These are phyloP conservation scores for Begonia masoniana DNA, from an alignment of 306 rosid species.

Conservation along the genomic window DNA sequence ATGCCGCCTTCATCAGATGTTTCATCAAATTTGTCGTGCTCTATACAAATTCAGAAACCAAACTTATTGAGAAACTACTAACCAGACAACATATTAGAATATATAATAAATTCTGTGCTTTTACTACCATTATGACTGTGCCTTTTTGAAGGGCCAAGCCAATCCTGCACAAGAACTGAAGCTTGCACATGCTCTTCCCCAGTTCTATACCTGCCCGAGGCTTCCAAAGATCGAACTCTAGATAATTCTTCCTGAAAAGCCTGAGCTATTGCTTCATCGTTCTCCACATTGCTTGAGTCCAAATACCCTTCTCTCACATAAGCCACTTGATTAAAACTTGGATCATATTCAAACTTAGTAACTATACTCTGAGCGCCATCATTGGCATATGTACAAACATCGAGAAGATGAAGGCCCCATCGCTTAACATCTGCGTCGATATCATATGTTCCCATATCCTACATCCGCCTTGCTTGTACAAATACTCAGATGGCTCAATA, in stretches of 20 bases:
- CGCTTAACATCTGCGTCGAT: conserved; percentile 78
- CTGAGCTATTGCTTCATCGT: conserved; percentile 79
- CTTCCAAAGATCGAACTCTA: conserved; percentile 36
- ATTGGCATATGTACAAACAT: conserved; percentile 56
- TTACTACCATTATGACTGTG: conserved; percentile 28
- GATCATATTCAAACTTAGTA: conserved; percentile 47
- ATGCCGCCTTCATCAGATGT: conserved; percentile 14
- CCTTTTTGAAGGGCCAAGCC: conserved; percentile 44
- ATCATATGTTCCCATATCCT: conserved; percentile 32
- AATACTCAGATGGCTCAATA: conserved; percentile 11
- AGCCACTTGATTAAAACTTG: conserved; percentile 47
- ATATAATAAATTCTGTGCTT: neutral
- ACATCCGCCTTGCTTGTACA: conserved; percentile 6
- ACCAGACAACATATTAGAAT: no score
- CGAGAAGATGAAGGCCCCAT: conserved; percentile 89
- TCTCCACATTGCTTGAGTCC: conserved; percentile 43
- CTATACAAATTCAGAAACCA: conserved; percentile 20
- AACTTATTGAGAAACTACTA: conserved; percentile 7
- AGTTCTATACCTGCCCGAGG: conserved; percentile 24
- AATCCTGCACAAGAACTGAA: conserved; percentile 61
- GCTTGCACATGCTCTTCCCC: conserved; percentile 34
- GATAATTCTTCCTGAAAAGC: conserved; percentile 80
- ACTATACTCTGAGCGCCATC: conserved; percentile 30
- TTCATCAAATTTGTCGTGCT: conserved; percentile 26
- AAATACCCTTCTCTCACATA: conserved; percentile 60